Percentiles rank a stretch among this genome's conserved stretches.
Conservation (phyloP, 2,329 filamentous ascomycete genomes). For the Akanthomyces uredinophilus region DNA sequence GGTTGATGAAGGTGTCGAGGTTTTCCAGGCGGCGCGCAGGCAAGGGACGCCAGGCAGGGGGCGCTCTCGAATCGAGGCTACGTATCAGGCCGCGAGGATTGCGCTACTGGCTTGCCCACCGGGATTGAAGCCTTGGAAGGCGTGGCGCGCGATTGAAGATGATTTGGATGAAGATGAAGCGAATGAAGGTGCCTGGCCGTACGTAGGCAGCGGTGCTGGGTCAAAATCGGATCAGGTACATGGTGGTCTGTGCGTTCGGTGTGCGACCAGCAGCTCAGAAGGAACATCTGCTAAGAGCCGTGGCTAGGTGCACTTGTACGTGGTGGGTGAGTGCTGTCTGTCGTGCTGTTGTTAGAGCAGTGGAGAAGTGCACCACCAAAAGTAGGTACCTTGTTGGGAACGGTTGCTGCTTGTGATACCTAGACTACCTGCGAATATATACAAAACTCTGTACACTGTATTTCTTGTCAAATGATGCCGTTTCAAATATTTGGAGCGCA, state of each 20-base stretch:
- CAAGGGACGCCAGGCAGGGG: slow-evolving; percentile 1
- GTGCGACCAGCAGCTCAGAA: background rate
- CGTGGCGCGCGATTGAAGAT: slow-evolving; percentile 15
- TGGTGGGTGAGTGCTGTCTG: too few species aligned
- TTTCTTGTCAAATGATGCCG: too few species aligned
- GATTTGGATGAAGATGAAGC: slow-evolving; percentile 10
- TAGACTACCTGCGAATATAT: too few species aligned
- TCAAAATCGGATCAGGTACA: slow-evolving; percentile 1
- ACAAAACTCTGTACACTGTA: too few species aligned
- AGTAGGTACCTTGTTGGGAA: too few species aligned
- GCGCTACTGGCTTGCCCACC: slow-evolving; percentile 18
- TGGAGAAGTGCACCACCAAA: too few species aligned
- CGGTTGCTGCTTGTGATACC: too few species aligned
- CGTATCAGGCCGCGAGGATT: slow-evolving; percentile 15
- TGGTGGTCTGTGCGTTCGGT: slow-evolving; percentile 17
- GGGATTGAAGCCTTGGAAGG: slow-evolving; percentile 8
- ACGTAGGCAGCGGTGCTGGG: background rate
- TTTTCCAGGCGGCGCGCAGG: background rate
- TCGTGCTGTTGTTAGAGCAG: background rate
- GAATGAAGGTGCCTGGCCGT: slow-evolving; percentile 8
- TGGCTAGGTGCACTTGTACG: too few species aligned
- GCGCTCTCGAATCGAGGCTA: background rate
- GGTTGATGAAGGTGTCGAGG: background rate
- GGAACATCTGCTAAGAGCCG: background rate
- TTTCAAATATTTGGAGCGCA: too few species aligned